Percentiles rank a stretch among this genome's conserved stretches.
phyloP scores from a whole-genome alignment of 768 basidiomycete genomes.

The Chlorophyllum brunneum region DNA sequence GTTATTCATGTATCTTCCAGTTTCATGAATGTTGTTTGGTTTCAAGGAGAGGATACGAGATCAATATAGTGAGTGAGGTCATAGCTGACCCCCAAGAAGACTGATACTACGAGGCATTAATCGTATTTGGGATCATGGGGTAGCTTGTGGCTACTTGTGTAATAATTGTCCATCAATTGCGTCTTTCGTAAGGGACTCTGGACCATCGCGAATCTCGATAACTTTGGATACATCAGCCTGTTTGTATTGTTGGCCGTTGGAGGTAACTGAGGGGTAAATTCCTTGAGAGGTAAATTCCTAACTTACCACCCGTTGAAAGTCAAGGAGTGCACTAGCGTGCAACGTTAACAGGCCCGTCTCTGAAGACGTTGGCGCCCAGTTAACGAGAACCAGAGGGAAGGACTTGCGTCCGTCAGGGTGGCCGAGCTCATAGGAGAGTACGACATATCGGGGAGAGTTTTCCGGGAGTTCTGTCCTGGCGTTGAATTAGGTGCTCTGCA shows the following conservation, averaged over 20 bases:
- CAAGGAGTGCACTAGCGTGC: conserved; percentile 76
- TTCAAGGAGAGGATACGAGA: background rate
- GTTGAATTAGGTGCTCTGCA: background rate
- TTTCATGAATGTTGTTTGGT: background rate
- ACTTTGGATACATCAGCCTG: conserved; percentile 78
- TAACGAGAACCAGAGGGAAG: conserved; percentile 80
- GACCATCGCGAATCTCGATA: conserved; percentile 78
- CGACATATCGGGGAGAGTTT: conserved; percentile 80
- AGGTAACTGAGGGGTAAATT: background rate
- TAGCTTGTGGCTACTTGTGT: background rate
- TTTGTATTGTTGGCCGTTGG: conserved; percentile 5
- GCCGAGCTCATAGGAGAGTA: conserved; percentile 78
- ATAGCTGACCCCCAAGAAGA: background rate
- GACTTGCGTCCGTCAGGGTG: conserved; percentile 82
- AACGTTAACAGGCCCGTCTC: conserved; percentile 76
- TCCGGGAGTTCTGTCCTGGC: conserved; percentile 71
- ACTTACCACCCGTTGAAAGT: conserved; percentile 77
- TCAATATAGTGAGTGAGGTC: background rate
- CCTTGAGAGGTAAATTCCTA: too few relatives aligned
- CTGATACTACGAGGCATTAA: background rate
- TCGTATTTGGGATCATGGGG: background rate
- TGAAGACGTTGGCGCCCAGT: conserved; percentile 80
- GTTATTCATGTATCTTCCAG: conserved; percentile 1
- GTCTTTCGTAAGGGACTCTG: conserved; percentile 76
- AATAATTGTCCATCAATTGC: conserved; percentile 59